A percentile compares a stretch with the other conserved stretches of the same genome.
phyloP scores from a whole-genome alignment of 2,329 filamentous ascomycete species.

The Rutstroemia sp. region DNA sequence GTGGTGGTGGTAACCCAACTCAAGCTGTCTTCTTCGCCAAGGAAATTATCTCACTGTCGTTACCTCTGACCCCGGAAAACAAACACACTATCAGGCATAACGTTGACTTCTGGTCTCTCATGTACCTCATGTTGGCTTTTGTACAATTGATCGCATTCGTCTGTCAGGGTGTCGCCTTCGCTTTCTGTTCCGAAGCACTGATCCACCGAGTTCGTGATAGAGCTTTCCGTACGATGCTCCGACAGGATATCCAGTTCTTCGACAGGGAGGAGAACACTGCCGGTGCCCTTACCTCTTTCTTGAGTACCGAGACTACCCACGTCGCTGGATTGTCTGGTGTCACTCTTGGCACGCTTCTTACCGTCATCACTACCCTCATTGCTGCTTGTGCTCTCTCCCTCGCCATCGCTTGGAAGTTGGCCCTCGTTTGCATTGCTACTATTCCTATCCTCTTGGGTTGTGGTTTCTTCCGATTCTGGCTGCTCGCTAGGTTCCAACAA shows the following conservation, averaged over 20 bases:
- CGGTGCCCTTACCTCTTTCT: conserved; percentile 79
- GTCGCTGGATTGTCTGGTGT: conserved; percentile 81
- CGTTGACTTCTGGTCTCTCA: conserved; percentile 78
- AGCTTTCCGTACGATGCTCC: conserved; percentile 80
- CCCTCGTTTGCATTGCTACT: conserved; percentile 71
- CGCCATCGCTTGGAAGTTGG: conserved; percentile 81
- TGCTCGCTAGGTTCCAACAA: conserved; percentile 70
- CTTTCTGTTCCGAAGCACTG: conserved; percentile 77
- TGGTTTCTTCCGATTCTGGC: conserved; percentile 83
- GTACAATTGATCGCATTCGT: conserved; percentile 64
- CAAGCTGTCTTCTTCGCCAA: conserved; percentile 84
- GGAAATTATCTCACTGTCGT: conserved; percentile 64
- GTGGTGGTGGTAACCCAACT: conserved; percentile 72
- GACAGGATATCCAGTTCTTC: conserved; percentile 90
- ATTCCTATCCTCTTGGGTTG: conserved; percentile 72
- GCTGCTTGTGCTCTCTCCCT: conserved; percentile 63
- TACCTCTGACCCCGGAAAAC: conserved; percentile 27
- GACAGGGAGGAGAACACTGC: conserved; percentile 84
- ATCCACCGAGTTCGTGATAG: conserved; percentile 75
- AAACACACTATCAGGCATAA: conserved; percentile 48
- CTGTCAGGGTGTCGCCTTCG: conserved; percentile 67
- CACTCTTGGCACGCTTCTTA: conserved; percentile 79
- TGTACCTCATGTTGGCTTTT: conserved; percentile 80
- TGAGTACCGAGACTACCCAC: conserved; percentile 84
- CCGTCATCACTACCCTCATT: conserved; percentile 72